Conservation (phyloP, 768 basidiomycete species). For the Clitopilus passeckerianus region DNA sequence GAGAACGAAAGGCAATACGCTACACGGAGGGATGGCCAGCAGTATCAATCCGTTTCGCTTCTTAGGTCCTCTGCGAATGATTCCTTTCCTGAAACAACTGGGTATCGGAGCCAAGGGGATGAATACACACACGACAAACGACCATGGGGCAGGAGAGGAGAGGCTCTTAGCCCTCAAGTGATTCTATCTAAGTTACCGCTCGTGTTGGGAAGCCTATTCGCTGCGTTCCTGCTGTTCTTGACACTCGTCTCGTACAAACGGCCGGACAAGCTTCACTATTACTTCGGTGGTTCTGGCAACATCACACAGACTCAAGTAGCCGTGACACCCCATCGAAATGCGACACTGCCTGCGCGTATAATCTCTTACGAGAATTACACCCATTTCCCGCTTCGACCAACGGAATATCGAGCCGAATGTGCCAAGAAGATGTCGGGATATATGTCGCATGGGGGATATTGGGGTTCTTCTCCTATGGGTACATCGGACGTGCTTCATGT, state of each 20-base stretch:
- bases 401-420: constrained; percentile 56
- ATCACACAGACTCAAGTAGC: constrained; percentile 9
- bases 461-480: constrained; percentile 33
- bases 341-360: constrained; percentile 5
- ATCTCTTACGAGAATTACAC: constrained; percentile 57
- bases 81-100: constrained; percentile 28
- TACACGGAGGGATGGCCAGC: constrained; percentile 28
- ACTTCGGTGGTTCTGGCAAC: constrained; percentile 27
- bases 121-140: constrained; percentile 23
- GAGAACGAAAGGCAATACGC: constrained; percentile 29
- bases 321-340: constrained; percentile 8
- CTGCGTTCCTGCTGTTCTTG: constrained; percentile 41
- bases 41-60: constrained; percentile 41
- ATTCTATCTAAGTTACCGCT: constrained; percentile 33
- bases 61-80: constrained; percentile 40
- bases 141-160: neutral
- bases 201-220: constrained; percentile 37
- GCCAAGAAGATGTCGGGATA: constrained; percentile 38
- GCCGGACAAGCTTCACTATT: constrained; percentile 41
- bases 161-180: neutral
- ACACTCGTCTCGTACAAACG: constrained; percentile 43
- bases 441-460: constrained; percentile 48
- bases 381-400: constrained; percentile 49
- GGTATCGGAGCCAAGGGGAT: constrained; percentile 36
- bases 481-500: constrained; percentile 30